Percentiles rank a stretch among this genome's conserved stretches.
Conservation (phyloP, 805 yeast species). For the Torulaspora microellipsoides region DNA sequence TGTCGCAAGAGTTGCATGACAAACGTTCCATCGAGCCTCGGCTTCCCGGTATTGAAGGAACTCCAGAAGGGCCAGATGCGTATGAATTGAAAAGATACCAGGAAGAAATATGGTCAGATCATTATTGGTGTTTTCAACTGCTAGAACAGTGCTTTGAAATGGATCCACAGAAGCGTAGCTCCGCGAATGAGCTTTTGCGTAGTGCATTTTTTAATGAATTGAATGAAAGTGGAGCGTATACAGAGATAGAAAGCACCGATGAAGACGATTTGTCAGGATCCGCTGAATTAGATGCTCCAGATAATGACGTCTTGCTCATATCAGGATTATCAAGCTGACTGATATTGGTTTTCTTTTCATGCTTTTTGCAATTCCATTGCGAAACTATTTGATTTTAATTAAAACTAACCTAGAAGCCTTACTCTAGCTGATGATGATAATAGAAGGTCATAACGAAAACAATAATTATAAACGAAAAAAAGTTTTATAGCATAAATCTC, state of each 20-base stretch:
- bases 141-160: constrained; percentile 53
- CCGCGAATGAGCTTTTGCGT: constrained; percentile 52
- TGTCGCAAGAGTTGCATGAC: constrained; percentile 37
- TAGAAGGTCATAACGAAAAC: too few relatives aligned
- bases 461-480: too few relatives aligned
- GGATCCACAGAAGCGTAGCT: constrained; percentile 53
- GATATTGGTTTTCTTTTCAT: too few relatives aligned
- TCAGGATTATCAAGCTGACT: constrained; percentile 12
- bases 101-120: constrained; percentile 35
- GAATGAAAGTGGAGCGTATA: constrained; percentile 20
- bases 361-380: not conserved
- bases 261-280: constrained; percentile 23
- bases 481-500: too few relatives aligned
- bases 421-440: not conserved
- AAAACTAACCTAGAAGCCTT: not conserved
- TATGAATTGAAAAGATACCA: constrained; percentile 30
- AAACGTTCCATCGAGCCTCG: constrained; percentile 31
- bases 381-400: not conserved
- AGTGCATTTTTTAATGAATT: constrained; percentile 56
- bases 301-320: constrained; percentile 26
- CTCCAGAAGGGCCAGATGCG: constrained; percentile 13
- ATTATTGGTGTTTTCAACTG: constrained; percentile 47
- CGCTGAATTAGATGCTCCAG: constrained; percentile 18
- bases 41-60: constrained; percentile 14
- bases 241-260: constrained; percentile 26